Conservation (phyloP, 495 filamentous ascomycete genomes). For the Hypoxylon fragiforme region DNA sequence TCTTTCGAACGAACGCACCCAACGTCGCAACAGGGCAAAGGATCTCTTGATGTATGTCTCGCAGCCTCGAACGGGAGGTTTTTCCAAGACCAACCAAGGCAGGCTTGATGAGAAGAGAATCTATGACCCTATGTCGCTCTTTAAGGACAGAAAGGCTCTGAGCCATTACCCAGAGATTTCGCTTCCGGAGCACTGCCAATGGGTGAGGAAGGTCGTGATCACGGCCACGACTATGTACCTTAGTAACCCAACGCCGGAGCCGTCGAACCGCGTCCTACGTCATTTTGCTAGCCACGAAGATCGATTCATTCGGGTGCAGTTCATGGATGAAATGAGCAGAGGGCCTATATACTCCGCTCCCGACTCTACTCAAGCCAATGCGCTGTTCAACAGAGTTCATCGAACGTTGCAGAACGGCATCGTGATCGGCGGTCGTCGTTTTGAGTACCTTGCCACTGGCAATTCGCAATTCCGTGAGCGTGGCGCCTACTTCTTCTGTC, state of each 20-base stretch:
- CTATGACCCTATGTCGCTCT: constrained; percentile 75
- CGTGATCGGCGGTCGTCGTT: constrained; percentile 75
- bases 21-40: constrained; percentile 39
- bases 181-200: constrained; percentile 72
- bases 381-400: constrained; percentile 73
- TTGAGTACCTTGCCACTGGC: constrained; percentile 90
- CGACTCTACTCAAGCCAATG: constrained; percentile 60
- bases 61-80: constrained; percentile 25
- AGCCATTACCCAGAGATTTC: constrained; percentile 53
- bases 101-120: constrained; percentile 57
- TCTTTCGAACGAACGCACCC: constrained; percentile 38
- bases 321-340: constrained; percentile 73
- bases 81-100: constrained; percentile 15
- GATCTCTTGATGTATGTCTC: constrained; percentile 46
- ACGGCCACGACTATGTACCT: constrained; percentile 84
- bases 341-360: constrained; percentile 52
- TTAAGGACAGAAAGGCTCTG: constrained; percentile 53
- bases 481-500: constrained; percentile 87
- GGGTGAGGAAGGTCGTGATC: constrained; percentile 72
- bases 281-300: constrained; percentile 68
- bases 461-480: constrained; percentile 95
- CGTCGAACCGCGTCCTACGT: constrained; percentile 84
- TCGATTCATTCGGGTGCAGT: constrained; percentile 87
- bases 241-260: constrained; percentile 76
- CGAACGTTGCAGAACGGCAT: constrained; percentile 78